These are phyloP conservation scores for Elaeagnus macrophylla DNA, from an alignment of 306 rosid genomes.

Conservation along the genomic window DNA sequence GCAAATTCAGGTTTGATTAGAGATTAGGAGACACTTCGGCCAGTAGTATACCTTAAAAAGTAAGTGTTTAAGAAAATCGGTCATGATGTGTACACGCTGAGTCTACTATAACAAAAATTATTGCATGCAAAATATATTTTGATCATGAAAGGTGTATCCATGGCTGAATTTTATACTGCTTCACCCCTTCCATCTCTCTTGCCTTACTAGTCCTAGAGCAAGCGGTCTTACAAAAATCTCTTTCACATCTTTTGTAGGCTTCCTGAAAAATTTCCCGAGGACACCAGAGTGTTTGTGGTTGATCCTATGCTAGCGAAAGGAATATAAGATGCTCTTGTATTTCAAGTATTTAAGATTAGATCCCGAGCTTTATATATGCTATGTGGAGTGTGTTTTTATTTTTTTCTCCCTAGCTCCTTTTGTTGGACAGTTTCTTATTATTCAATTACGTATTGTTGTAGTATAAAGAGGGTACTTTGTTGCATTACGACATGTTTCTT, in stretches of 20 bases:
- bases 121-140: no score
- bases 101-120: no score
- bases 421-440: background rate
- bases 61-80: constrained; percentile 20
- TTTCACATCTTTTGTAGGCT: constrained; percentile 37
- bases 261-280: constrained; percentile 67
- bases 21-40: constrained; percentile 84
- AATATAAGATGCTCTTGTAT: constrained; percentile 2
- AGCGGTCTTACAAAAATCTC: no score
- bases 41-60: constrained; percentile 80
- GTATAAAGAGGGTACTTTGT: no score
- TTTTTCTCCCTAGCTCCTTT: background rate
- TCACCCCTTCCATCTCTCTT: no score
- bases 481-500: no score
- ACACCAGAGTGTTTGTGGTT: constrained; percentile 65
- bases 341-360: background rate
- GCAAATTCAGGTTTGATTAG: constrained; percentile 54
- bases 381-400: background rate
- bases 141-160: no score
- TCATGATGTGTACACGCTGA: no score
- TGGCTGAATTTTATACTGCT: no score
- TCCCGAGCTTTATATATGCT: background rate
- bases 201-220: no score
- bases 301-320: constrained; percentile 99
- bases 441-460: constrained; percentile 3